phyloP scores from a whole-genome alignment of 306 rosid species.

The Vigna trinervia region DNA sequence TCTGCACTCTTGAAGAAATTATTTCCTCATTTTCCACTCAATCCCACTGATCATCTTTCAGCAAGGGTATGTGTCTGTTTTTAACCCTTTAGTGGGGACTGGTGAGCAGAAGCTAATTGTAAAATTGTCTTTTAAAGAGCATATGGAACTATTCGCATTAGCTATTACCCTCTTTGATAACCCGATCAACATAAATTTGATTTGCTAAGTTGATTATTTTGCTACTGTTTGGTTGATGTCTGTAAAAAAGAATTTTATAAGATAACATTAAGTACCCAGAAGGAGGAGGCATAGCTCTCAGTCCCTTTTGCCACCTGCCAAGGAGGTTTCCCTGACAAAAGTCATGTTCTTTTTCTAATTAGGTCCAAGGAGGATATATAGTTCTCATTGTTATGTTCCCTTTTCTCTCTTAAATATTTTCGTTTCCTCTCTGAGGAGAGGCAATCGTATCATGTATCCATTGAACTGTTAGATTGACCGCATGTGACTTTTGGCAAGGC shows the following conservation, averaged over 20 bases:
- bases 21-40: conserved; percentile 69
- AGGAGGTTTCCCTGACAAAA: neutral
- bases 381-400: neutral
- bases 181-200: conserved; percentile 28
- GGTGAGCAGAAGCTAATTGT: conserved; percentile 27
- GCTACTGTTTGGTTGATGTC: conserved; percentile 4
- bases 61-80: conserved; percentile 63
- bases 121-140: conserved; percentile 22
- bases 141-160: conserved; percentile 28
- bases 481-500: conserved; percentile 8
- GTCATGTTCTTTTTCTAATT: neutral
- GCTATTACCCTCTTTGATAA: conserved; percentile 17
- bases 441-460: neutral
- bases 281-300: conserved; percentile 22
- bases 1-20: conserved; percentile 68
- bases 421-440: neutral
- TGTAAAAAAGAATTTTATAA: conserved; percentile 1
- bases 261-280: neutral
- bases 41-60: conserved; percentile 50
- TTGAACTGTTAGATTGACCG: neutral
- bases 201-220: conserved; percentile 23
- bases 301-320: conserved; percentile 13
- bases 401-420: neutral
- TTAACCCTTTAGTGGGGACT: conserved; percentile 24
- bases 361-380: conserved; percentile 27